These are phyloP conservation scores for Lecanicillium sp. DNA, from an alignment of 2,329 filamentous ascomycete genomes.

Conservation along the genomic window DNA sequence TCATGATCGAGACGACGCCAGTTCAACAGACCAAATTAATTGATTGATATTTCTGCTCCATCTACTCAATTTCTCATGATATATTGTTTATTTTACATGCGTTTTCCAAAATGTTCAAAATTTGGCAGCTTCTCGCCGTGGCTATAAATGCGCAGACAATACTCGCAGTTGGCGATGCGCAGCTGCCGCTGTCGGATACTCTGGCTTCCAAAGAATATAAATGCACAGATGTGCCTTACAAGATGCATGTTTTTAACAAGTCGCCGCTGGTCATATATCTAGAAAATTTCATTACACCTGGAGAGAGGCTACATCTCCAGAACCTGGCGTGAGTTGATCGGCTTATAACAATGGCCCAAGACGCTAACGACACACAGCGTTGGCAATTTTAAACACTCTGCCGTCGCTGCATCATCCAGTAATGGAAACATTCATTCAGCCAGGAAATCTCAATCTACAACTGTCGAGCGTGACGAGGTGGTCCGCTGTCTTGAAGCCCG, in stretches of 20 bases:
- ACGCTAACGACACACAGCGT: constrained; percentile 20
- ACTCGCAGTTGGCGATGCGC: constrained; percentile 1
- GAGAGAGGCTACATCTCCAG: constrained; percentile 33
- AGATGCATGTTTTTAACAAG: constrained; percentile 34
- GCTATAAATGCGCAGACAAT: neutral
- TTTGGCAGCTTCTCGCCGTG: too few relatives aligned
- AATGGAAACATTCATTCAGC: constrained; percentile 25
- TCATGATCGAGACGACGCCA: too few relatives aligned
- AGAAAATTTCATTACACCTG: constrained; percentile 33
- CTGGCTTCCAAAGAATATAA: constrained; percentile 9
- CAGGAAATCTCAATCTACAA: constrained; percentile 38
- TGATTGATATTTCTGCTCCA: too few relatives aligned
- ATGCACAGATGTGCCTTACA: constrained; percentile 26
- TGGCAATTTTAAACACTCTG: constrained; percentile 35
- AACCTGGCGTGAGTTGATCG: constrained; percentile 27
- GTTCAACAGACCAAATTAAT: too few relatives aligned
- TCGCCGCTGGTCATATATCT: constrained; percentile 43
- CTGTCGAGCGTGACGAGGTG: constrained; percentile 28
- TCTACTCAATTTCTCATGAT: too few relatives aligned
- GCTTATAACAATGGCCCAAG: neutral
- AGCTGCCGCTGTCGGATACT: constrained; percentile 1
- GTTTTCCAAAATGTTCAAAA: too few relatives aligned
- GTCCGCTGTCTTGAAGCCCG: constrained; percentile 39
- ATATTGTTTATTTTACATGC: too few relatives aligned
- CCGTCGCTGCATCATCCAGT: constrained; percentile 26